Base-by-base conservation (phyloP, 202 grass and related monocot species). In the Elaeis oleifera region DNA sequence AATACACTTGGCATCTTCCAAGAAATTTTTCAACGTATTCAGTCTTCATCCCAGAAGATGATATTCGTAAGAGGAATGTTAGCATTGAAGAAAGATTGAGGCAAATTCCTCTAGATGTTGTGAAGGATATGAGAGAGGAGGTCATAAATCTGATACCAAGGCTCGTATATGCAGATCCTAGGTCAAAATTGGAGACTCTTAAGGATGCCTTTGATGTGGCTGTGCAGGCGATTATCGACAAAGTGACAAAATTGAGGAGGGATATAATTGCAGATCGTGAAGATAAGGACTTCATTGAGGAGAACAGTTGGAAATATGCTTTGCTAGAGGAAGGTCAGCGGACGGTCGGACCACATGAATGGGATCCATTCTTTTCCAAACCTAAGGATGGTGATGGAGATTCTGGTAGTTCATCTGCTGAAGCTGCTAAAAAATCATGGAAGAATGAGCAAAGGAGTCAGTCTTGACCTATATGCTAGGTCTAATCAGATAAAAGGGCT, bases 291-390 rank as follows among this genome's bases (percentile, higher is more conserved):
- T 92, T 97, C 72, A 51, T 89, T 2, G 92, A 97, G 81, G 80
- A 97, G 66, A 89, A 89, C 49, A 97, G 84, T 68, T 97, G 92
- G 92, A 97, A 97, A 44, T 97, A 97, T 75, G 70, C 64, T 57
- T 72, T 97, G 57, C 68, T 97, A 53, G 88, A 97, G 59, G 81
- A 88, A 60, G 88, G 80, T 17, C 81, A 89, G 56, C 29, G 56
- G 28, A 84, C 71, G 31, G 62, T 89, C 52, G 88, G 92, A 31
- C 36, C 88, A 57, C 92, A 97, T 18, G 76, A 86, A 71, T 97
- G 92, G 92, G 92, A 97, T 81, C 92, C 92, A 3, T 97, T 92
- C 64, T 97, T 97, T 64, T 97, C 92, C 25, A 97, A 97, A 70
- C 88, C 79, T 54, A 92, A 97, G 76, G 87, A 89, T 59, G 84